Base-by-base conservation (phyloP, 352 stramenopile species). In the Globisporangium abappressorium region DNA sequence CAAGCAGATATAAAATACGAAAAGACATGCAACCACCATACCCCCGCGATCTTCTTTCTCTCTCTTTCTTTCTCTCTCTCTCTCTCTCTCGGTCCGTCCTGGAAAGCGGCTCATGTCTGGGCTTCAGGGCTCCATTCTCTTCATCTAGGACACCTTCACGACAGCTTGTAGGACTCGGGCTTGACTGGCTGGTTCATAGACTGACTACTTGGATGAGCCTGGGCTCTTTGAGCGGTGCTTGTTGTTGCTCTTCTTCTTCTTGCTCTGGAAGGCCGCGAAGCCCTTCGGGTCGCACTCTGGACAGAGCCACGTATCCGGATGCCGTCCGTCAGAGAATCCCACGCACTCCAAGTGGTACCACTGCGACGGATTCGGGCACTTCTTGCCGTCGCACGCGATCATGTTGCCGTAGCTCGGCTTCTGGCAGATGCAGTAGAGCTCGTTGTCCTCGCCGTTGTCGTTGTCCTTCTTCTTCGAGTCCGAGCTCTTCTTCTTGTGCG, bases 291-390 rank as follows among this genome's bases (percentile, higher is more conserved):
- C 85, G 76, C 87, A 95, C 73, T 94, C 85, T 14, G 87, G 87
- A 55, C 87, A 95, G 43, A 95, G 77, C 87, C 87, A 95, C 73
- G 85, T 94, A 72, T 95, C 85, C 14, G 87, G 87, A 59, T 94
- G 87, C 33, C 84, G 82, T 2, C 87, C 85, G 56, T 94, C 84
- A 24, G 82, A 87, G 51, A 95, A 84, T 22, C 86, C 88, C 15
- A 95, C 86, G 68, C 88, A 95, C 74, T 93, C 85, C 57, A 94
- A 72, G 67, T 95, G 88, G 75, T 95, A 95, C 88, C 88, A 95
- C 71, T 95, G 84, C 69, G 84, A 92, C 71, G 86, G 86, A 70
- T 93, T 94, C 18, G 84, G 86, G 55, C 88, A 95, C 64, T 92
- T 91, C 64, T 95, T 93, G 73, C 85, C 85, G 70, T 95, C 88